Base-by-base conservation (phyloP, 495 filamentous ascomycete genomes). In the Tuber brumale region DNA sequence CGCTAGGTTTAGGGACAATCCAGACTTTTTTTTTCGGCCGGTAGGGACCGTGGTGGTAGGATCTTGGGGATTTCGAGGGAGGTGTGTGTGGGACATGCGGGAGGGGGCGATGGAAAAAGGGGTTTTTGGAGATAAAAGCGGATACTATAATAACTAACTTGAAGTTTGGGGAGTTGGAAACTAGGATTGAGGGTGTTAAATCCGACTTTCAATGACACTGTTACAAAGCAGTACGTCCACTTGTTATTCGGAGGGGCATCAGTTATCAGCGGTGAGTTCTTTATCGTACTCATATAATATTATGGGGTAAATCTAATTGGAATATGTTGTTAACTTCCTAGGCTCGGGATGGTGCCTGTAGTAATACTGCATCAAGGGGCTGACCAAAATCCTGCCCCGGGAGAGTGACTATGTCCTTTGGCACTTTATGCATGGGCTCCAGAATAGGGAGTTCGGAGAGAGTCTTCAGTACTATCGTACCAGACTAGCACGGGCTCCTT, bases 61-160 rank as follows among this genome's bases (percentile, higher is more conserved):
- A 72, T 27, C 70, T 78, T 70, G 71, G 75, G 39, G 71, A 79
- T 74, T 69, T 71, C 48, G 74, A 76, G 44, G 66, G 66, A 31
- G 77, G 76, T 66, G 66, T 79, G 9, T 10, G 74, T 41, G 76
- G 71, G 69, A 71, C 76, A 76, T 70, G 74, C 46, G 70, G 69
- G 57, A 74, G n/a, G 37, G 37, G 37, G 45, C 19, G 74, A 70
- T 76, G 61, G 77, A 73, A 76, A 69, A 61, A 61, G 71, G 74
- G 74, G n/a, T 74, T 74, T 12, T 71, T 74, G 42, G 71, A 69
- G 35, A 70, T 74, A 31, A 70, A 57, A 73, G 44, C n/a, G 31
- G 72, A 74, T 66, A 74, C 66, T 39, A 4, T n/a, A n/a, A n/a
- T n/a, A n/a, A n/a, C 37, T 4, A 43, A 43, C 73, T 70, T 27